Base-by-base conservation (phyloP, 345 rosid genomes). In the Xanthoceras sorbifolium region DNA sequence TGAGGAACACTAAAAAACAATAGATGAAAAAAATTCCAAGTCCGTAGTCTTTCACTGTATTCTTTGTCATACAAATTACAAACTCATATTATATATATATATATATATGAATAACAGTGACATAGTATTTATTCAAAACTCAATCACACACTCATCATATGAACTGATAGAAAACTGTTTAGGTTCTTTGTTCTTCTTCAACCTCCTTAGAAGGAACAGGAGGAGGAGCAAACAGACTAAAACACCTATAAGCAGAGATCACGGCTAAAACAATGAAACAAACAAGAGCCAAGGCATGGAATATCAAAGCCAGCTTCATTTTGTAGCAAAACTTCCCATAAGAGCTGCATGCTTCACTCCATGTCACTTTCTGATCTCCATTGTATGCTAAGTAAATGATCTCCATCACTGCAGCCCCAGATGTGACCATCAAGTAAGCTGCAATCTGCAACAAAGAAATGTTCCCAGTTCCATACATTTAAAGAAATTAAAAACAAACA, bases 311-410 rank as follows among this genome's bases (percentile, higher is more conserved):
- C 62, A 83, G 66, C 77, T 83, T 83, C 84, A 91, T 84, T 79
- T 77, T 87, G 14, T 74, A 68, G 87, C 97, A 93, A 64, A 86
- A 92, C 52, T 85, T 87, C 38, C 90, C 89, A 73, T 87, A 91
- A 6, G 89, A 76, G 76, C 75, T 76, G 82, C 97, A 90, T 55
- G 89, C 86, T 85, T 93, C 93, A 77, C 98, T 95, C 99, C 98
- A 95, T 67, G 98, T 85, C 65, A 95, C 85, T 78, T 55, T 67
- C 54, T 44, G 77, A 71, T 93, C 97, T 11, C 98, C 98, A 68
- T 83, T 87, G 81, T 90, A 87, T 1, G 88, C 90, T 18, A 93
- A 76, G 76, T 86, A 82, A 52, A 93, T 25, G 55, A 93, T 84
- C 82, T 96, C 97, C 64, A 83, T 52, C 26, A 81, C 91, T 55